Evolutionary conservation across 768 basidiomycete genomes (phyloP).

Genomic region (Tricholoma matsutake): DNA sequence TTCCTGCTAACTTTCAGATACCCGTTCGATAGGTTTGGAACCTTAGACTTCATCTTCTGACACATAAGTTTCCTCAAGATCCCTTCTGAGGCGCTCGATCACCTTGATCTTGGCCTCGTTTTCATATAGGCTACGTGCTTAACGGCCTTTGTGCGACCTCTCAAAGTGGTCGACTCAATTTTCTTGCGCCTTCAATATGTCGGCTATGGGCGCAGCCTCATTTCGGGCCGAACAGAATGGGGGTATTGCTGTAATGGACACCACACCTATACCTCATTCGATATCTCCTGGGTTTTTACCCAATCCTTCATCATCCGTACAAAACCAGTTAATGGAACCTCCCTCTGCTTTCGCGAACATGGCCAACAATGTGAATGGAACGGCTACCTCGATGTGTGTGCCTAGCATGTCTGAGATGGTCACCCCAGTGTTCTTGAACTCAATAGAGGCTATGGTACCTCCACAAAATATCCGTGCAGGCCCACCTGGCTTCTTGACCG

Average conservation of each 20-base stretch:
- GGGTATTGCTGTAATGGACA: conserved; percentile 34
- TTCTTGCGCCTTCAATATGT: conserved; percentile 9
- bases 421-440: conserved; percentile 31
- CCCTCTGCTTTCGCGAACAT: conserved; percentile 29
- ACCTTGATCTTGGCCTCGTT: conserved; percentile 18
- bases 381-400: conserved; percentile 35
- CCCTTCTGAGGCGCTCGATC: conserved; percentile 21
- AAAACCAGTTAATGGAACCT: conserved; percentile 26
- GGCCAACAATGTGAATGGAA: conserved; percentile 21
- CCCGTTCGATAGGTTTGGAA: conserved; percentile 6
- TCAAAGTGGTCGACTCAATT: conserved; percentile 4
- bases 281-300: conserved; percentile 25
- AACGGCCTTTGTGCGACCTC: conserved; percentile 3
- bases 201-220: conserved; percentile 21
- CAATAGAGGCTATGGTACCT: conserved; percentile 31
- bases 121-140: conserved; percentile 12
- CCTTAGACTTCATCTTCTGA: conserved; percentile 13
- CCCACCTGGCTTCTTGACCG: conserved; percentile 38
- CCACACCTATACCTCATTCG: conserved; percentile 27
- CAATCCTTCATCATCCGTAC: conserved; percentile 18
- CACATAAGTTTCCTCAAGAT: conserved; percentile 14
- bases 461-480: conserved; percentile 25
- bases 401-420: conserved; percentile 34
- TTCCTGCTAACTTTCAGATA: conserved; percentile 10
- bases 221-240: conserved; percentile 30